Evolutionary conservation across 306 rosid species (phyloP), one percentile per base, ranked within the genome.

Genomic region (Castanea crenata): DNA sequence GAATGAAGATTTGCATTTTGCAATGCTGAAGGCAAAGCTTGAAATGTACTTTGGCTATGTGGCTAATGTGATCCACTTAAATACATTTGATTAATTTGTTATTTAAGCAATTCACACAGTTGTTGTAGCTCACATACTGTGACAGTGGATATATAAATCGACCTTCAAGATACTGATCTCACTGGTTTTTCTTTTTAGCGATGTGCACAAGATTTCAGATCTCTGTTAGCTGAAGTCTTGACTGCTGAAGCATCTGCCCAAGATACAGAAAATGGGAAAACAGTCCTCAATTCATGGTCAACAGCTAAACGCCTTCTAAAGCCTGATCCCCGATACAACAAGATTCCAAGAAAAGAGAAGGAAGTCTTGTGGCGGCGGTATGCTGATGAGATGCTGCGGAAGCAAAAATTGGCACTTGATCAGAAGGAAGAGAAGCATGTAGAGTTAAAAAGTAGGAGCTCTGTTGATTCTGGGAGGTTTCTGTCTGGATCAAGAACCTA

Each of bases 211-310:
- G 98, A 92, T 51, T 95, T 88, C 80, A 89, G 89, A 86, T 81
- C 83, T 65, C 86, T 95, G 34, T 83, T 95, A 79, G 87, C 91
- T 72, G 97, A 95, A 64, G 86, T 89, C 34, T 78, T 95, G 79
- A 90, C 93, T 41, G 76, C 80, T 9, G 98, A 90, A 74, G 94
- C 87, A 13, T 91, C 93, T 29, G 79, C 86, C 69, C 88, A 69
- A 62, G 96, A 85, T 84, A 82, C 87, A 13, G 94, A 92, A 1
- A 93, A 90, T 56, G 95, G 98, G 57, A 95, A 86, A 81, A 88
- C 98, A 18, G 92, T 83, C 57, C 88, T 91, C 19, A 91, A 87
- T 83, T 95, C 99, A 31, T 95, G 99, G 99, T 90, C 98, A 35
- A 95, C 93, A 0, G 94, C 98, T 5, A 95, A 95, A 68, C 91